phyloP scores from a whole-genome alignment of 177 flowering plant genomes.

The Telopea speciosissima region DNA sequence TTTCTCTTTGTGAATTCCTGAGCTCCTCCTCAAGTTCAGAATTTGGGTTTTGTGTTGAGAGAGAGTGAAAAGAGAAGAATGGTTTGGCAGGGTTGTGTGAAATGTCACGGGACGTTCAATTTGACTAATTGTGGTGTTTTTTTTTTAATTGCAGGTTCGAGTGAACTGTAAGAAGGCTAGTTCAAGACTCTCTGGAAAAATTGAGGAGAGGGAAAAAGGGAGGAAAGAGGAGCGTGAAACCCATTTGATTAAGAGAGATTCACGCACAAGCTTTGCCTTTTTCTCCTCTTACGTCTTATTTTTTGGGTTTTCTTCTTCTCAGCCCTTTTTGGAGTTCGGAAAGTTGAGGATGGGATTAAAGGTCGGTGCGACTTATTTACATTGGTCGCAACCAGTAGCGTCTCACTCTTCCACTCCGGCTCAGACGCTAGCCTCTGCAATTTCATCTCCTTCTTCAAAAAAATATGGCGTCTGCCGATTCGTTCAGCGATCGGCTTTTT shows the following conservation, averaged over 20 bases:
- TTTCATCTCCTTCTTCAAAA: constrained; percentile 25
- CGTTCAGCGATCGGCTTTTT: constrained; percentile 28
- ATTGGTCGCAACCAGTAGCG: constrained; percentile 48
- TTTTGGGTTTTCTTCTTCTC: not conserved
- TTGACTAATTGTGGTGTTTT: not conserved
- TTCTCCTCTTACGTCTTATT: not conserved
- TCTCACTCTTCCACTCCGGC: constrained; percentile 44
- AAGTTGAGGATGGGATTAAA: constrained; percentile 36
- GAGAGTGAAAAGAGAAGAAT: not conserved
- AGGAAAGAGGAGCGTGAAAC: not conserved
- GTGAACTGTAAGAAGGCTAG: too few species aligned
- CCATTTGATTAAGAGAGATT: constrained; percentile 4
- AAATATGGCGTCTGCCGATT: constrained; percentile 26
- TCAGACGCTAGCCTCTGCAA: constrained; percentile 38
- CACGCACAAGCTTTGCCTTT: constrained; percentile 5
- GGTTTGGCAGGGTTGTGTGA: too few species aligned
- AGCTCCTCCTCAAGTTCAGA: not conserved
- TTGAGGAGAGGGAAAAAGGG: constrained; percentile 1
- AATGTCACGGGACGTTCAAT: not conserved
- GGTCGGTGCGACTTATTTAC: constrained; percentile 46
- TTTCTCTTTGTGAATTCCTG: too few species aligned
- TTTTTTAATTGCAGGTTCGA: constrained; percentile 13
- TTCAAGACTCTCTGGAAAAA: constrained; percentile 12
- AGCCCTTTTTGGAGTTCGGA: not conserved
- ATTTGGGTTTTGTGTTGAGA: not conserved